Conservation (phyloP, 805 yeast species). For the Cyberlindnera xishuangbannaensis region DNA sequence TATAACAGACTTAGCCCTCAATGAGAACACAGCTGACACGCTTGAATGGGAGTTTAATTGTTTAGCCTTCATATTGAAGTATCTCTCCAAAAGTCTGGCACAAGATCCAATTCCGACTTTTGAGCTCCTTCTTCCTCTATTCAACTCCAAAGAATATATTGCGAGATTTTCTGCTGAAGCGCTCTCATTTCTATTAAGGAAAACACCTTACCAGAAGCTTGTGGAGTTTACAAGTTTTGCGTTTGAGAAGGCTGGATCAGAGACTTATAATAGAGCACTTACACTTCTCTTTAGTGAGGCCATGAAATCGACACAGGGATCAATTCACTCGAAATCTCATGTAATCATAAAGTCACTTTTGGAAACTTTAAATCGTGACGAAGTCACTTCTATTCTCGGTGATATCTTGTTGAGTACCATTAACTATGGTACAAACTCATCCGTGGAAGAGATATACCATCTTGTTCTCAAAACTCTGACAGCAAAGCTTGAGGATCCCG, state of each 20-base stretch:
- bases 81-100: constrained; percentile 60
- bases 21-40: constrained; percentile 47
- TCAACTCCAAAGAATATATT: constrained; percentile 60
- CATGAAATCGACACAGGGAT: constrained; percentile 61
- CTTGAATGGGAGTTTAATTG: constrained; percentile 83
- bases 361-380: constrained; percentile 22
- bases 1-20: constrained; percentile 44
- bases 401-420: constrained; percentile 53
- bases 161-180: constrained; percentile 89
- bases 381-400: constrained; percentile 40
- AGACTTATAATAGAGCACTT: constrained; percentile 50
- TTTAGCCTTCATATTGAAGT: constrained; percentile 85
- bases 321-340: constrained; percentile 68
- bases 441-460: constrained; percentile 40
- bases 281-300: constrained; percentile 65
- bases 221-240: constrained; percentile 38
- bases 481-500: constrained; percentile 12
- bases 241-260: constrained; percentile 33
- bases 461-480: constrained; percentile 24
- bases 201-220: constrained; percentile 47
- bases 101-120: constrained; percentile 68
- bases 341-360: constrained; percentile 42
- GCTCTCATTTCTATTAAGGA: constrained; percentile 73
- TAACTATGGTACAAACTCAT: constrained; percentile 45
- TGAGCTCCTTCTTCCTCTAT: constrained; percentile 53